phyloP scores from a whole-genome alignment of 2,329 filamentous ascomycete species.

The Colletotrichum sp. region DNA sequence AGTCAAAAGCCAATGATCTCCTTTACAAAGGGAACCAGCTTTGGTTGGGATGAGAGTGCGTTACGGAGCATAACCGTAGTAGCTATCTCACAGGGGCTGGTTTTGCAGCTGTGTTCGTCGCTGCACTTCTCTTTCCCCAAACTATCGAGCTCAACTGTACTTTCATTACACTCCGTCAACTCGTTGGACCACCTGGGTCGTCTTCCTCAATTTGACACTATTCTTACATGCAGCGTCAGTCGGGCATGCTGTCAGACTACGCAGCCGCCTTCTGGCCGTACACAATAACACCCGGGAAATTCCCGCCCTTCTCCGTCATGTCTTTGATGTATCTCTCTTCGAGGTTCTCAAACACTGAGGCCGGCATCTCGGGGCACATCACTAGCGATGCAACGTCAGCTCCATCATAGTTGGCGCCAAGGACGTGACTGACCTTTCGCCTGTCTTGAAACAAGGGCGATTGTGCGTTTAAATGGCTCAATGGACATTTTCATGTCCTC shows the following conservation, averaged over 20 bases:
- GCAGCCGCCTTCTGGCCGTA: neutral
- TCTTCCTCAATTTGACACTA: neutral
- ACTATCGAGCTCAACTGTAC: rapidly evolving
- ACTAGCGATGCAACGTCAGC: neutral
- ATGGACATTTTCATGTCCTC: neutral
- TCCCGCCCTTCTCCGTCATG: constrained; percentile 7
- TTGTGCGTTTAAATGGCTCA: neutral
- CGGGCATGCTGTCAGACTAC: neutral
- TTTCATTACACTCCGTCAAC: neutral
- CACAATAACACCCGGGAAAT: neutral
- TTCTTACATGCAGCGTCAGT: neutral
- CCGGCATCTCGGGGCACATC: neutral
- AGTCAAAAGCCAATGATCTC: neutral
- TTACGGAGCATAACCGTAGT: neutral
- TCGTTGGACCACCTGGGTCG: neutral
- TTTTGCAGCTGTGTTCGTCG: rapidly evolving
- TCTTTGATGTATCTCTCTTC: constrained; percentile 9
- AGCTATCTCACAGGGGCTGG: neutral
- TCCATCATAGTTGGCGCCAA: no score
- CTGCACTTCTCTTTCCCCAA: rapidly evolving
- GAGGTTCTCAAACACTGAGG: neutral
- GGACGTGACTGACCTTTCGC: neutral
- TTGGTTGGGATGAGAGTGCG: neutral
- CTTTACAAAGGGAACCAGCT: rapidly evolving
- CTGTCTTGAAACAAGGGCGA: neutral